A percentile compares a stretch with the other conserved stretches of the same genome.
Evolutionary conservation across 345 rosid genomes (phyloP).

Genomic region (Abelmoschus esculentus): DNA sequence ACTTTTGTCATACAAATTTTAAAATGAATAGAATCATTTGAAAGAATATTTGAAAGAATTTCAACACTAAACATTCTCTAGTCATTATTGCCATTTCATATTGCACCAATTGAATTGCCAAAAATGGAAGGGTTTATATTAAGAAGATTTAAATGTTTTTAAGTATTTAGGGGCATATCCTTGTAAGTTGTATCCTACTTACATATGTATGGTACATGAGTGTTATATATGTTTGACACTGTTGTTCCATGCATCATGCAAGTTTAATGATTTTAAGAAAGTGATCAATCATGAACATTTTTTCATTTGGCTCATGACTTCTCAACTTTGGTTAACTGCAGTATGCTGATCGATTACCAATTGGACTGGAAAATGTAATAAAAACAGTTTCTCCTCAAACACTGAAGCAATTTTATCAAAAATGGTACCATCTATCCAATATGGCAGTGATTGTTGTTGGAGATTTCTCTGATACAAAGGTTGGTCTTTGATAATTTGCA

Average conservation of each 20-base stretch:
- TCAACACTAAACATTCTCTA: neutral
- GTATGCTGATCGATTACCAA: slow-evolving; percentile 93
- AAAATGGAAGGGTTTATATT: neutral
- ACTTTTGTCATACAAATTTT: neutral
- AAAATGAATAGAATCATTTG: neutral
- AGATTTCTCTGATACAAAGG: slow-evolving; percentile 83
- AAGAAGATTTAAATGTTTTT: neutral
- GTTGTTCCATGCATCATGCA: neutral
- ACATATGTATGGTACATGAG: neutral
- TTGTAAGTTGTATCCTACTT: neutral
- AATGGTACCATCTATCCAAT: slow-evolving; percentile 74
- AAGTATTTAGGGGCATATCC: neutral
- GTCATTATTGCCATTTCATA: neutral
- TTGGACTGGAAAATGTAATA: slow-evolving; percentile 87
- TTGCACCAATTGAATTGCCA: neutral
- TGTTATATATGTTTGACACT: neutral
- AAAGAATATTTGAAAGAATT: neutral
- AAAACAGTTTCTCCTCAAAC: slow-evolving; percentile 67
- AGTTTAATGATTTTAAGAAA: neutral
- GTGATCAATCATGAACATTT: neutral
- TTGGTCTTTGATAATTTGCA: slow-evolving; percentile 23
- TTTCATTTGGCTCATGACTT: neutral
- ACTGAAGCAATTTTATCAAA: slow-evolving; percentile 62
- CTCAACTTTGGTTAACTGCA: slow-evolving; percentile 22
- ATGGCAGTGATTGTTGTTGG: slow-evolving; percentile 97